Percentiles rank a stretch among this genome's conserved stretches.
These are phyloP conservation scores for Phoma sp. DNA, from an alignment of 2,329 filamentous ascomycete genomes.

Conservation along the genomic window DNA sequence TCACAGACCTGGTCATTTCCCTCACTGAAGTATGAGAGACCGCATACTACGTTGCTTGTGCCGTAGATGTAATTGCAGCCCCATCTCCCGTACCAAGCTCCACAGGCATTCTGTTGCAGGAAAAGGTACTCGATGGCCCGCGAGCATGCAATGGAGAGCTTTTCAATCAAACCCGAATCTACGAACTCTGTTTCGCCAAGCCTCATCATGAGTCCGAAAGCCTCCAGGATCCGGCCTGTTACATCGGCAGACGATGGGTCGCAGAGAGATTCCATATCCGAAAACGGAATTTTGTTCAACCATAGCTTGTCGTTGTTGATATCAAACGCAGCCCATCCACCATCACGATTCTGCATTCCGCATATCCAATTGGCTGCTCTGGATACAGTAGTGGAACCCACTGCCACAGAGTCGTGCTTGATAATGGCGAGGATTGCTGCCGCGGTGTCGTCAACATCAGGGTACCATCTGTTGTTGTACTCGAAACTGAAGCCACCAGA, in stretches of 20 bases:
- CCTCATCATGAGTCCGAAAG: background rate
- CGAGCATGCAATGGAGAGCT: background rate
- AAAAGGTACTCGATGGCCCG: background rate
- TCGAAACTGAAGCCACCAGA: too few relatives aligned
- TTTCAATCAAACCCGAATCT: background rate
- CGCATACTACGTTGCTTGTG: background rate
- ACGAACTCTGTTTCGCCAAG: background rate
- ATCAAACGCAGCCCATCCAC: too few relatives aligned
- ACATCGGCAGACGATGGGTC: background rate
- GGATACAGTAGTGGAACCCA: too few relatives aligned
- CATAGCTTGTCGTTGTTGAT: too few relatives aligned
- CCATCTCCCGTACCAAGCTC: background rate
- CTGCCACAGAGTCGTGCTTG: too few relatives aligned
- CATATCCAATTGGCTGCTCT: too few relatives aligned
- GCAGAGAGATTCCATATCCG: background rate
- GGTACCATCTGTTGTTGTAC: too few relatives aligned
- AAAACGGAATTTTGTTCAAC: too few relatives aligned
- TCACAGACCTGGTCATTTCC: background rate
- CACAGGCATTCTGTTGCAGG: background rate
- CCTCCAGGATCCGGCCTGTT: background rate
- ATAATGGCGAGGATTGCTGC: too few relatives aligned
- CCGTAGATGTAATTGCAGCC: background rate
- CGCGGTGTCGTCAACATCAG: too few relatives aligned
- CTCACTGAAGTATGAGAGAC: background rate
- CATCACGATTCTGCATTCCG: too few relatives aligned